phyloP scores from a whole-genome alignment of 148 eudicot species.

The Chenopodium formosanum region DNA sequence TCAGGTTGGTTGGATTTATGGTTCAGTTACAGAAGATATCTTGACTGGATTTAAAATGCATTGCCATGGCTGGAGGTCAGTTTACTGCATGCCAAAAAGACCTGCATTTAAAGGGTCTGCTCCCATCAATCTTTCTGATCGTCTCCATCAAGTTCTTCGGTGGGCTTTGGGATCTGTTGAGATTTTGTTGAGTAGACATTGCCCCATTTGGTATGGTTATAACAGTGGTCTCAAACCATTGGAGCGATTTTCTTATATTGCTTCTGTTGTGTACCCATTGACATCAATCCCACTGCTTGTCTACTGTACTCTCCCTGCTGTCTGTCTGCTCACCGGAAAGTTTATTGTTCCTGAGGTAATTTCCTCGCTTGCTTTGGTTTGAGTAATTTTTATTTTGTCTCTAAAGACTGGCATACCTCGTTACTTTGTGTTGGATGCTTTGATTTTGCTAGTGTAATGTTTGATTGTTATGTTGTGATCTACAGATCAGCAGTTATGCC shows the following conservation, averaged over 20 bases:
- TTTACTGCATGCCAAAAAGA: constrained; percentile 87
- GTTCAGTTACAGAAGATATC: constrained; percentile 96
- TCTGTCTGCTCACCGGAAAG: constrained; percentile 90
- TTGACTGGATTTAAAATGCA: constrained; percentile 98
- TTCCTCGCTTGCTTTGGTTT: neutral
- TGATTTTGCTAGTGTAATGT: constrained; percentile 13
- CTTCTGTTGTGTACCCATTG: constrained; percentile 86
- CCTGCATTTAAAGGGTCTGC: constrained; percentile 97
- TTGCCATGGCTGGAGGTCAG: constrained; percentile 95
- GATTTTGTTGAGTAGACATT: constrained; percentile 79
- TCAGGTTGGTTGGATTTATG: constrained; percentile 98
- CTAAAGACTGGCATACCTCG: neutral
- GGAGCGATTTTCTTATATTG: constrained; percentile 87
- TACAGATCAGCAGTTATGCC: constrained; percentile 97
- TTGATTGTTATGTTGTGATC: constrained; percentile 4
- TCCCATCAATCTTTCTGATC: constrained; percentile 92
- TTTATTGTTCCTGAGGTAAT: constrained; percentile 96
- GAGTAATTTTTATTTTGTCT: neutral
- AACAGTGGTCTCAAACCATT: constrained; percentile 82
- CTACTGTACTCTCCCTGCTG: constrained; percentile 89
- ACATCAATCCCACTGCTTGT: constrained; percentile 82
- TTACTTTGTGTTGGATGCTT: neutral
- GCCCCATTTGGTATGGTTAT: constrained; percentile 96
- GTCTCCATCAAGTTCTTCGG: constrained; percentile 95
- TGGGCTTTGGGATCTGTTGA: constrained; percentile 98